Percentiles rank a stretch among this genome's conserved stretches.
Conservation (phyloP, 495 filamentous ascomycete species). For the Chaetomium tenue region DNA sequence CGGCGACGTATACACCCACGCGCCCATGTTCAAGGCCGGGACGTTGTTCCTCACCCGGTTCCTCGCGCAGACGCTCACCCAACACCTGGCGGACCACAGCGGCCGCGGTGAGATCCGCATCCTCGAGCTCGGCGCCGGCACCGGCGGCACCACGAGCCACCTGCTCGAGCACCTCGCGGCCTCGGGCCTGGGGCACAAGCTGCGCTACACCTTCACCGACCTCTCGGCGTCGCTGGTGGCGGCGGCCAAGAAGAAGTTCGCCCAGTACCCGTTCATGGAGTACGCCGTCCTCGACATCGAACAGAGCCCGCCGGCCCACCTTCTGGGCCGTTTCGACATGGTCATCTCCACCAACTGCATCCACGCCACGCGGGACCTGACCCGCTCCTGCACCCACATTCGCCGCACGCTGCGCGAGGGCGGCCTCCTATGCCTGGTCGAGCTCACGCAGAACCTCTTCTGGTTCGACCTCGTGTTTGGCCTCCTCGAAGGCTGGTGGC, state of each 20-base stretch:
- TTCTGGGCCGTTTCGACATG: conserved; percentile 21
- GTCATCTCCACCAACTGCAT: too few relatives aligned
- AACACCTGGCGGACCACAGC: too few relatives aligned
- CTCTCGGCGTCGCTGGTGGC: conserved; percentile 52
- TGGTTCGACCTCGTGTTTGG: conserved; percentile 54
- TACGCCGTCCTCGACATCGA: conserved; percentile 50
- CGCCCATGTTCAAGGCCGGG: conserved; percentile 17
- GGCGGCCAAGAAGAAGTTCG: conserved; percentile 46
- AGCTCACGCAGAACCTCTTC: conserved; percentile 38
- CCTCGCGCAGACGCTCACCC: not conserved
- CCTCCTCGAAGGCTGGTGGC: conserved; percentile 58
- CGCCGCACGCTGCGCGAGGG: not conserved
- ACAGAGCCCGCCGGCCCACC: conserved; percentile 49
- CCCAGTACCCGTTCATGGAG: conserved; percentile 39
- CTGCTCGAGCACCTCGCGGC: conserved; percentile 17
- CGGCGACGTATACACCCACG: conserved; percentile 13
- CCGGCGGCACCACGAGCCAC: conserved; percentile 46
- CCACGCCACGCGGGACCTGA: too few relatives aligned
- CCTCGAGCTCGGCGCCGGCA: conserved; percentile 56
- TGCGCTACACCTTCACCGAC: conserved; percentile 55
- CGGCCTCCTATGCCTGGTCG: conserved; percentile 40
- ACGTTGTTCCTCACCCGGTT: conserved; percentile 7
- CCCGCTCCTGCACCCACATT: not conserved
- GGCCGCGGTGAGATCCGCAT: conserved; percentile 27
- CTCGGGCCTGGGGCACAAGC: conserved; percentile 32